Conservation (phyloP, 2,329 filamentous ascomycete species). For the Penicillium nordicum region DNA sequence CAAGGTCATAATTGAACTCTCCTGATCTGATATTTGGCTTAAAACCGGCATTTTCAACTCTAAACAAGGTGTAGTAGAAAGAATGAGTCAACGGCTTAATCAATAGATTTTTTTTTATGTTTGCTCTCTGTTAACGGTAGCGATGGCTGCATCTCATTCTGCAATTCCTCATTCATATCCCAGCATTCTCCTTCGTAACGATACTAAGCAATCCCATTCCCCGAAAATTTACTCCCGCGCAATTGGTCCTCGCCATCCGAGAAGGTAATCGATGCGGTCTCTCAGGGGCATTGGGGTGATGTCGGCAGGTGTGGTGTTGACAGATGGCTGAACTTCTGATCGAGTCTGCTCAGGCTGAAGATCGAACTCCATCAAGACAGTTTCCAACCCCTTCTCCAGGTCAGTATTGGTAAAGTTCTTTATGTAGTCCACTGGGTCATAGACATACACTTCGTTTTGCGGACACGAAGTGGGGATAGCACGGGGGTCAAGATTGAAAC, state of each 20-base stretch:
- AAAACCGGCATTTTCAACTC: no score
- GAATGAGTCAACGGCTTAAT: not conserved
- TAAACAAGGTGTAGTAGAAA: no score
- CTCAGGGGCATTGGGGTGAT: conserved; percentile 12
- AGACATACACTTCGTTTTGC: not conserved
- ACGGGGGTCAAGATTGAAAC: not conserved
- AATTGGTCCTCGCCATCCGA: conserved; percentile 33
- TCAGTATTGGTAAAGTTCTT: not conserved
- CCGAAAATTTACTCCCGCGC: not conserved
- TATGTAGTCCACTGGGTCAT: not conserved
- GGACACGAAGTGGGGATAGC: no score
- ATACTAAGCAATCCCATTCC: not conserved
- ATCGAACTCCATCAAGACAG: not conserved
- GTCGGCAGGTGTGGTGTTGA: not conserved
- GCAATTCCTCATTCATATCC: not conserved
- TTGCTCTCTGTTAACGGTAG: not conserved
- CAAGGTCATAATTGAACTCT: no score
- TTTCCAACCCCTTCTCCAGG: no score
- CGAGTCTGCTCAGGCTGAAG: not conserved
- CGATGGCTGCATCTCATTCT: not conserved
- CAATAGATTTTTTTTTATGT: not conserved
- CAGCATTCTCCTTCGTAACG: not conserved
- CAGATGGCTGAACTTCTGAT: not conserved
- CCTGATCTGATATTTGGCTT: no score
- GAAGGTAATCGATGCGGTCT: conserved; percentile 32